Conservation (phyloP, 2,329 filamentous ascomycete genomes). For the Fusarium oxysporum region DNA sequence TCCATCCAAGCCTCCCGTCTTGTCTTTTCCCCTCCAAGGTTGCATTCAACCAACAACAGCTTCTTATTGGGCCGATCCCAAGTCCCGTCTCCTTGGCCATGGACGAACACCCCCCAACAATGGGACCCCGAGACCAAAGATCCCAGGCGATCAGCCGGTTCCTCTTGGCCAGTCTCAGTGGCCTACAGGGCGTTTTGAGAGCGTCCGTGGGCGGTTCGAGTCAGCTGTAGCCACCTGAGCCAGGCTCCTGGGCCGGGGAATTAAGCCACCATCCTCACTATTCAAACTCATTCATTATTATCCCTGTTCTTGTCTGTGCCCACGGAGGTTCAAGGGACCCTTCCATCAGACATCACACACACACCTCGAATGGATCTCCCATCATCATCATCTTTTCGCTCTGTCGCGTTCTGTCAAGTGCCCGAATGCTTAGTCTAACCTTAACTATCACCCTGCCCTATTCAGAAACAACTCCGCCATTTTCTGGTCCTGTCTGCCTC, state of each 20-base stretch:
- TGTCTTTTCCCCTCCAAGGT: neutral
- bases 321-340: neutral
- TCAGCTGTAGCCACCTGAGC: constrained; percentile 43
- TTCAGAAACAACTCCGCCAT: constrained; percentile 18
- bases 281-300: neutral
- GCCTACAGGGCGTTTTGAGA: constrained; percentile 17
- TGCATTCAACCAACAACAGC: constrained; percentile 17
- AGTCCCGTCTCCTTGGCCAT: constrained; percentile 42
- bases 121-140: constrained; percentile 15
- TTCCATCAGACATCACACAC: neutral
- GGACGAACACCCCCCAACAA: constrained; percentile 34
- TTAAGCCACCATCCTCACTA: constrained; percentile 19
- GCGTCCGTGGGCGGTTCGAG: constrained; percentile 39
- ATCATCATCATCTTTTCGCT: constrained; percentile 15
- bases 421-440: constrained; percentile 20
- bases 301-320: constrained; percentile 8
- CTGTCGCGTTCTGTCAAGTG: constrained; percentile 13
- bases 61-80: constrained; percentile 25
- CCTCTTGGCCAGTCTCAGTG: constrained; percentile 19
- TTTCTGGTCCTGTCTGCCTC: neutral
- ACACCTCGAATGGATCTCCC: constrained; percentile 14
- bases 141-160: constrained; percentile 17
- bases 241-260: constrained; percentile 45
- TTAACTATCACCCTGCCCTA: neutral
- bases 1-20: constrained; percentile 10